These are phyloP conservation scores for Teunomyces aglyptinius DNA, from an alignment of 805 yeast genomes.

Conservation along the genomic window DNA sequence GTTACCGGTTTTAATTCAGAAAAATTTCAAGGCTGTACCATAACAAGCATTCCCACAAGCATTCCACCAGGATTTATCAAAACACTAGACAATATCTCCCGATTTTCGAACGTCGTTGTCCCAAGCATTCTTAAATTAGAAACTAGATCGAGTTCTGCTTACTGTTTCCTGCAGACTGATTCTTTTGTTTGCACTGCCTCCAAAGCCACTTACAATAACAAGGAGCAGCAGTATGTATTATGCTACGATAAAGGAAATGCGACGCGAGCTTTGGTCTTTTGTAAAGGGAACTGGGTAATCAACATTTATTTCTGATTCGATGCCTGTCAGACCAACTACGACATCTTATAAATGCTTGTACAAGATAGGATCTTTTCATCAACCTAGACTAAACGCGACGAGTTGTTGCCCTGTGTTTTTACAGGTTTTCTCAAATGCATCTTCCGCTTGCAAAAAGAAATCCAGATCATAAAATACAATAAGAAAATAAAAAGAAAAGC, in stretches of 20 bases:
- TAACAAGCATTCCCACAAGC: not conserved
- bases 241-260: not conserved
- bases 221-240: not conserved
- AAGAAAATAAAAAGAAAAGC: not conserved
- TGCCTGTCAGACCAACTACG: too few species aligned
- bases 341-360: too few species aligned
- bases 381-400: not conserved
- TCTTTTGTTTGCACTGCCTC: not conserved
- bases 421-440: not conserved
- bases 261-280: not conserved
- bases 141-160: not conserved
- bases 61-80: not conserved
- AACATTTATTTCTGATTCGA: too few species aligned
- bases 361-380: too few species aligned
- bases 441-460: conserved; percentile 1
- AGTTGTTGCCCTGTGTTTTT: not conserved
- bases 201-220: not conserved
- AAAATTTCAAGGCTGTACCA: not conserved
- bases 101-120: not conserved
- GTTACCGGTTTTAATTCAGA: not conserved
- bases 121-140: not conserved
- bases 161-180: not conserved
- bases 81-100: not conserved
- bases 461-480: conserved; percentile 3
- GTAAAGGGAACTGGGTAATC: not conserved